A percentile compares a stretch with the other conserved stretches of the same genome.
Conservation (phyloP, 805 yeast genomes). For the Ogataea neopini region DNA sequence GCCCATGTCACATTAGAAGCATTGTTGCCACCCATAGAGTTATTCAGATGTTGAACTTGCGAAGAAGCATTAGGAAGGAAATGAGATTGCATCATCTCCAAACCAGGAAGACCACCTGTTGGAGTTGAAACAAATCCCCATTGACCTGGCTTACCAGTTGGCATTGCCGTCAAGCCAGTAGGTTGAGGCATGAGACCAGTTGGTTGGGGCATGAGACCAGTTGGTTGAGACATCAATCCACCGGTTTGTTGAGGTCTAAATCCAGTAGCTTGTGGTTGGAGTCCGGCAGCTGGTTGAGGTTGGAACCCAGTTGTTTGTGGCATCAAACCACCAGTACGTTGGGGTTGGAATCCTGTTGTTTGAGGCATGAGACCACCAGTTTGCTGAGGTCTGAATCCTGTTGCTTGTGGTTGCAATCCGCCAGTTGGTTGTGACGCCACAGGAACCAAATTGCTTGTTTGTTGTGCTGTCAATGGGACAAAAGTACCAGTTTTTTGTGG, state of each 20-base stretch:
- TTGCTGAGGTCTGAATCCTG: slow-evolving; percentile 35
- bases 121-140: slow-evolving; percentile 78
- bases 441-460: slow-evolving; percentile 41
- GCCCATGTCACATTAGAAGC: slow-evolving; percentile 71
- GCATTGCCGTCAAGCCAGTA: slow-evolving; percentile 52
- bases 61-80: slow-evolving; percentile 55
- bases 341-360: slow-evolving; percentile 34
- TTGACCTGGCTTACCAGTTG: slow-evolving; percentile 68
- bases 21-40: slow-evolving; percentile 32
- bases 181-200: slow-evolving; percentile 46
- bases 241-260: slow-evolving; percentile 39
- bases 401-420: slow-evolving; percentile 20
- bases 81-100: slow-evolving; percentile 64
- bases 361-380: slow-evolving; percentile 41
- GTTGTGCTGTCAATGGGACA: slow-evolving; percentile 7
- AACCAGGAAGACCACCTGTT: slow-evolving; percentile 70
- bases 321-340: slow-evolving; percentile 26
- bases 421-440: slow-evolving; percentile 33
- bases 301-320: slow-evolving; percentile 16
- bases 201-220: slow-evolving; percentile 42
- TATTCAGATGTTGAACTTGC: slow-evolving; percentile 30
- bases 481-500: slow-evolving; percentile 11
- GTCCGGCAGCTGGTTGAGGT: slow-evolving; percentile 39
- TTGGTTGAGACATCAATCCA: slow-evolving; percentile 30
- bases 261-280: slow-evolving; percentile 24